These are phyloP conservation scores for Gossypium lobatum DNA, from an alignment of 441 rosid species.

Conservation along the genomic window DNA sequence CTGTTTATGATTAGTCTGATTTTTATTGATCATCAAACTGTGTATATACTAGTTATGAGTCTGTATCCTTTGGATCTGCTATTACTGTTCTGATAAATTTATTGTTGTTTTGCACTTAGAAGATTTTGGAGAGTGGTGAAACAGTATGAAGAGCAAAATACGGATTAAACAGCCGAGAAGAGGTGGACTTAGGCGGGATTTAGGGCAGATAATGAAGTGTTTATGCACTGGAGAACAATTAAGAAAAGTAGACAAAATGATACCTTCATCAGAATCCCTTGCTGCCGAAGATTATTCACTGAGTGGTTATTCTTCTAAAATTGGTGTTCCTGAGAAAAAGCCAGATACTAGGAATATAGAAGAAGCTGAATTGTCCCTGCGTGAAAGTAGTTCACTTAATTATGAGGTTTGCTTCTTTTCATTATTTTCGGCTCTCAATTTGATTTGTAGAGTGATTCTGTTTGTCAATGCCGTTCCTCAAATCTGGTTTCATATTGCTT, in stretches of 20 bases:
- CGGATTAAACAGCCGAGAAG: conserved; percentile 30
- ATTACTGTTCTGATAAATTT: not conserved
- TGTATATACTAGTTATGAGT: not conserved
- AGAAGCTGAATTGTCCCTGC: conserved; percentile 84
- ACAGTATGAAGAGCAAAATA: conserved; percentile 45
- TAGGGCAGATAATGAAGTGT: conserved; percentile 60
- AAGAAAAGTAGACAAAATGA: conserved; percentile 32
- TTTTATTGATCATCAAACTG: not conserved
- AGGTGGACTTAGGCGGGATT: conserved; percentile 23
- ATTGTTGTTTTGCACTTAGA: conserved; percentile 17
- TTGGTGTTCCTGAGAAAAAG: conserved; percentile 41
- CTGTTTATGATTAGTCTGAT: not conserved
- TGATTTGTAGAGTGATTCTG: not conserved
- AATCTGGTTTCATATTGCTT: not conserved
- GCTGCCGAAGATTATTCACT: conserved; percentile 37
- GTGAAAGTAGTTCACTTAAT: conserved; percentile 71
- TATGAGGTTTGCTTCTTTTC: conserved; percentile 50
- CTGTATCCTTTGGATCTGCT: conserved; percentile 2
- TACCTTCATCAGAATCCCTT: conserved; percentile 45
- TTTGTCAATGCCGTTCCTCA: not conserved
- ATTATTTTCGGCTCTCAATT: not conserved
- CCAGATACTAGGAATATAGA: conserved; percentile 58
- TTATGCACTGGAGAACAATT: conserved; percentile 60
- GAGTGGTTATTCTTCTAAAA: conserved; percentile 40
- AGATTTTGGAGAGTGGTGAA: conserved; percentile 30